A percentile compares a stretch with the other conserved stretches of the same genome.
phyloP scores from a whole-genome alignment of 2,329 filamentous ascomycete species.

The Coniochaeta sp. region DNA sequence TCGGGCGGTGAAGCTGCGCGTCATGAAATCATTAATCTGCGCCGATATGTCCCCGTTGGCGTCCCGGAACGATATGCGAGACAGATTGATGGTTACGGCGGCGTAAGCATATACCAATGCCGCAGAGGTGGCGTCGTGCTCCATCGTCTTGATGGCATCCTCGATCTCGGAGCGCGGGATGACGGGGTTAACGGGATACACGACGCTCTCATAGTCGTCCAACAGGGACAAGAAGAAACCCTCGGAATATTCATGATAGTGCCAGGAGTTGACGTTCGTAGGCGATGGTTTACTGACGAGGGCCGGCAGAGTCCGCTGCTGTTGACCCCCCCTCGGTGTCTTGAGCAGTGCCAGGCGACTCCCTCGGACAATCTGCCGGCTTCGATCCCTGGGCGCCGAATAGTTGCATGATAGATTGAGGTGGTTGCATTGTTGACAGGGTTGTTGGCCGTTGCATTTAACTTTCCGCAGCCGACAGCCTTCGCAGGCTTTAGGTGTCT shows the following conservation, averaged over 20 bases:
- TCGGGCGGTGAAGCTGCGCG: conserved; percentile 13
- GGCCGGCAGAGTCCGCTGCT: conserved; percentile 2
- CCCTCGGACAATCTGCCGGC: conserved; percentile 27
- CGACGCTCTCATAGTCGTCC: conserved; percentile 32
- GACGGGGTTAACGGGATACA: conserved; percentile 40
- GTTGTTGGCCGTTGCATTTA: conserved; percentile 28
- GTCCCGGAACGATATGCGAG: conserved; percentile 14
- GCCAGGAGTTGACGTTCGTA: neutral
- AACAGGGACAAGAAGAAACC: conserved; percentile 33
- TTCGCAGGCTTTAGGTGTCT: conserved; percentile 8
- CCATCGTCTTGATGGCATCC: conserved; percentile 25
- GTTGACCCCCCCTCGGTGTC: too few species aligned
- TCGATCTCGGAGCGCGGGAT: conserved; percentile 32
- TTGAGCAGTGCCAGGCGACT: conserved; percentile 28
- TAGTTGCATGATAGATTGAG: conserved; percentile 38
- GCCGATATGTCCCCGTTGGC: conserved; percentile 7
- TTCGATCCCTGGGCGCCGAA: conserved; percentile 27
- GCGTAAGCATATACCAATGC: conserved; percentile 37
- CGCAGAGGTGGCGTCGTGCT: conserved; percentile 25
- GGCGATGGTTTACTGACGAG: too few species aligned
- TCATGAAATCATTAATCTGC: conserved; percentile 24
- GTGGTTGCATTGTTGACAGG: conserved; percentile 34
- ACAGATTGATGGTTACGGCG: conserved; percentile 36
- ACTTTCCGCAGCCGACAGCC: conserved; percentile 14
- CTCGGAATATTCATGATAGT: neutral